Base-by-base conservation (phyloP, 2,329 filamentous ascomycete species). In the Arthrobotrys sphaeroides region DNA sequence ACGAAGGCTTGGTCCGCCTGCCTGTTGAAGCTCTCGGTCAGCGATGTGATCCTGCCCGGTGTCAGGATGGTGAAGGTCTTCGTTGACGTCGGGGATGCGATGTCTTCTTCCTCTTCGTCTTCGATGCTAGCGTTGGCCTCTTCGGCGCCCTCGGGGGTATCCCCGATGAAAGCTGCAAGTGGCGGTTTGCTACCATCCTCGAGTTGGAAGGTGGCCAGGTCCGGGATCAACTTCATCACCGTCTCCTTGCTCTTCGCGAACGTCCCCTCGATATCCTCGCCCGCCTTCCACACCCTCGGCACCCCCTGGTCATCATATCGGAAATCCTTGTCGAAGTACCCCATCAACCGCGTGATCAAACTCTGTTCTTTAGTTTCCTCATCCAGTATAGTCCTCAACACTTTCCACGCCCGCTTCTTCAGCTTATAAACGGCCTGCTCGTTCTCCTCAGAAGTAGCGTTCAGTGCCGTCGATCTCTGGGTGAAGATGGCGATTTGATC, bases 1-100 rank as follows among this genome's bases (percentile, higher is more conserved):
- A 99, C 94, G 80, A 97, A 99, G 2, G 99, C 94, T 5, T 94
- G 95, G 81, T 99, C 95, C 0, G 95, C 95, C 36, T 93, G 95
- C 87, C 98, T 98, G 87, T 97, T 98, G 87, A 99, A 99, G 66
- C 95, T 88, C 12, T 96, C 91, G 7, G 93, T 92, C 26, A 99
- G 87, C 81, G 57, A 60, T 2, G 65, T 70, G 18, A 70, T 60
- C 22, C 73, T 62, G 16, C 73, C 73, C 4, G 73, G 73, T 3
- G 73, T 76, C 20, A 76, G 16, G 42, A 76, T 76, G 9, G 36
- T 65, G 47, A 76, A 99, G 94, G 81, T 96, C 92, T 74, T 92
- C 88, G 84, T 97, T 97, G 78, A 89, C 87, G 83, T 98, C 94
- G 80, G 90, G 91, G 51, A 99, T 86, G n/a, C 88, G 0, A 92